Evolutionary conservation across 2,329 filamentous ascomycete genomes (phyloP).

Genomic region (Paecilomyces variotii): DNA sequence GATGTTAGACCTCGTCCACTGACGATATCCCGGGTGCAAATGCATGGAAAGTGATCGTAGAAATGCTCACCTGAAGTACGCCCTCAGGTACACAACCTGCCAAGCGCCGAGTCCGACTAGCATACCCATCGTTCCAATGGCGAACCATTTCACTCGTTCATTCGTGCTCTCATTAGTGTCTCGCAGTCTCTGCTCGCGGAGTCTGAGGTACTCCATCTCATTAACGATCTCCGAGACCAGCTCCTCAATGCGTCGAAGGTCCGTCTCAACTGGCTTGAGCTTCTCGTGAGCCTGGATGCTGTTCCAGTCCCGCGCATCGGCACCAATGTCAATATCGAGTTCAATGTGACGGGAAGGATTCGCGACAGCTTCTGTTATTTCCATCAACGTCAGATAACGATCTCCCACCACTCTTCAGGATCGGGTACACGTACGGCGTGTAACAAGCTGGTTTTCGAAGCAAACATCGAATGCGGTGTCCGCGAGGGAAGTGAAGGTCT

Average conservation of each 20-base stretch:
- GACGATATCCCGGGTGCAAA: neutral
- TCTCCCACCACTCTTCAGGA: neutral
- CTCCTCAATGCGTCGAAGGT: slow-evolving; percentile 88
- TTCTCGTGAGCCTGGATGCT: slow-evolving; percentile 95
- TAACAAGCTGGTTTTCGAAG: slow-evolving; percentile 75
- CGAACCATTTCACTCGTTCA: slow-evolving; percentile 97
- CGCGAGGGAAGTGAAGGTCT: slow-evolving; percentile 85
- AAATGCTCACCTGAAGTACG: slow-evolving; percentile 73
- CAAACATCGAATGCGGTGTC: slow-evolving; percentile 95
- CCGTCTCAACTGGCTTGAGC: slow-evolving; percentile 92
- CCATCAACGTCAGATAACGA: slow-evolving; percentile 1
- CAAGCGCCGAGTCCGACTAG: slow-evolving; percentile 82
- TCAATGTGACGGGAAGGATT: slow-evolving; percentile 65
- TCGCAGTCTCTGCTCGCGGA: slow-evolving; percentile 85
- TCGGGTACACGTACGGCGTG: slow-evolving; percentile 48
- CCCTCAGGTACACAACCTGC: slow-evolving; percentile 96
- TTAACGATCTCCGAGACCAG: slow-evolving; percentile 76
- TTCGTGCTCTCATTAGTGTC: slow-evolving; percentile 99
- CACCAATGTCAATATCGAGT: slow-evolving; percentile 91
- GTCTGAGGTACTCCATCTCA: slow-evolving; percentile 94
- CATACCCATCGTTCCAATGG: slow-evolving; percentile 85
- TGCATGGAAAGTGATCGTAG: neutral
- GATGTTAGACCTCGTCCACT: neutral
- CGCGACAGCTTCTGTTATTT: slow-evolving; percentile 26
- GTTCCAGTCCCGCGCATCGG: slow-evolving; percentile 96